Base-by-base conservation (phyloP, 1,284 basidiomycete genomes). In the Omphalotus olearius region DNA sequence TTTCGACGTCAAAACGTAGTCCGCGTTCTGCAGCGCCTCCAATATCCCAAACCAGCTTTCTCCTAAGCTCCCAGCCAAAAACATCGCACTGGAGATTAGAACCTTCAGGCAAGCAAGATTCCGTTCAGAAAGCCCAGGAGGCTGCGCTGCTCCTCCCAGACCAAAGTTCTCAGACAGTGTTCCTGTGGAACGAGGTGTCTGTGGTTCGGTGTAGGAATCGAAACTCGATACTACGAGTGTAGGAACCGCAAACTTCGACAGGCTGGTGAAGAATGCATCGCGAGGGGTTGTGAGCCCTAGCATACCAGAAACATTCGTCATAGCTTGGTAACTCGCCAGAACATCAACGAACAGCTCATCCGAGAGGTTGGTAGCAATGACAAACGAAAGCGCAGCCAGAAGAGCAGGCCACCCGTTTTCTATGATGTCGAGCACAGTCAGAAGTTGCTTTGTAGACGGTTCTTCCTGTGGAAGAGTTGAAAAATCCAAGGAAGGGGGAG, bases 61-160 rank as follows among this genome's bases (percentile, higher is more conserved):
- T 9, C 86, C 93, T 0, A 98, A 78, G 50, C 84, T 89, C 0
- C 89, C 89, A 0, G 91, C 90, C 3, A 98, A 79, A 62, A 90
- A 90, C 47, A 92, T 73, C 0, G 90, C 85, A 53, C 89, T 88
- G 0, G 82, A 76, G 9, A 97, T 76, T 44, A 95, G 73, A 1
- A 91, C 88, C 57, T 91, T 91, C 50, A 98, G 69, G 63, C 94
- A 98, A 0, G 93, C 90, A 57, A 97, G 74, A 62, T 98, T 99
- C 28, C 95, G 78, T 56, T 93, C 86, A 0, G 89, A 93, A 11
- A 99, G 69, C 3, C 84, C 83, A 0, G 92, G 90, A 1, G 88
- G 74, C 45, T 79, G 80, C 3, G 39, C 36, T 2, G 51, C n/a
- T 13, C 45, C 48, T 33, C 40, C 45, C 16, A 80, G 64, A 0